Base-by-base conservation (phyloP, 345 rosid genomes). In the Ceriops tagal region DNA sequence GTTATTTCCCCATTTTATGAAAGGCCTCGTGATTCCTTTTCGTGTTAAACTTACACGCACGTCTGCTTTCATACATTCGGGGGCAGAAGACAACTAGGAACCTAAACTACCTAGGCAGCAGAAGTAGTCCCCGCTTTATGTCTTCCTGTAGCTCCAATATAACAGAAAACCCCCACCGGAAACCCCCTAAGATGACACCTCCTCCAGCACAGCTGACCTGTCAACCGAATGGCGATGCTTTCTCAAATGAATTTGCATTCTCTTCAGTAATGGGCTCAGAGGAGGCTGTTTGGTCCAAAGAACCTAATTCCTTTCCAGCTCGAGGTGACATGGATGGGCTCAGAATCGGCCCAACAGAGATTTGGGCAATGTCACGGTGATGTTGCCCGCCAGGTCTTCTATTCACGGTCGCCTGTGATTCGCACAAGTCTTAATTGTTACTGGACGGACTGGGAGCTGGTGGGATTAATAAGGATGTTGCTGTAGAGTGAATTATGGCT, bases 171-270 rank as follows among this genome's bases (percentile, higher is more conserved):
- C 4, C 81, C 86, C 67, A 84, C 92, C 71, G 87, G 62, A 71
- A 92, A 92, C 90, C 86, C 0, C 92, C 96, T 0, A 90, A 85
- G 22, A 92, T 87, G 32, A 90, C 88, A 20, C 96, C 96, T 3
- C 96, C 96, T 0, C 93, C 98, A 10, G 89, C 98, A 6, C 98
- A 6, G 89, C 80, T 2, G 96, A 92, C 64, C 75, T 86, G 52
- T 92, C 93, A 62, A 30, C 64, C 10, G 86, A 73, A n/a, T 72
- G 84, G 18, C 81, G 88, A 72, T 76, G 84, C 71, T 69, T 75
- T 28, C 37, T 52, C 46, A 72, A 55, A 31, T 62, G 74, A 56
- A 66, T 49, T n/a, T 62, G 0, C 26, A 1, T 24, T 24, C 78
- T 58, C 82, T n/a, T n/a, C 81, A 18, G 8, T 30, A 10, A 22